Evolutionary conservation across 2,329 filamentous ascomycete genomes (phyloP).

Genomic region (Beauveria caledonica): DNA sequence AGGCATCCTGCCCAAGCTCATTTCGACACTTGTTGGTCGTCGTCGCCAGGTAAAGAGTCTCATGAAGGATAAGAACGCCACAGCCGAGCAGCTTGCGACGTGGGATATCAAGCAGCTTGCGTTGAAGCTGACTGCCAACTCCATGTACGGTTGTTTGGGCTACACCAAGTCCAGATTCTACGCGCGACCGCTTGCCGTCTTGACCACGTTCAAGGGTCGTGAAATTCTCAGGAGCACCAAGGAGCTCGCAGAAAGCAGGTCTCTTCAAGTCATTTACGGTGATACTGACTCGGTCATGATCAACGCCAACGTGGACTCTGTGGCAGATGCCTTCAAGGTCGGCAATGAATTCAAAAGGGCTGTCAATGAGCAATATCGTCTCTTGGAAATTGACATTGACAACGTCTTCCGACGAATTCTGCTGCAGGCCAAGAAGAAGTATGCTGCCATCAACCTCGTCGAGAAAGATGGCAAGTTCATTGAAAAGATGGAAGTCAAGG

Average conservation of each 20-base stretch:
- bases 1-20: slow-evolving; percentile 83
- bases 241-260: slow-evolving; percentile 83
- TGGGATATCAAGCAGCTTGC: slow-evolving; percentile 99
- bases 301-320: slow-evolving; percentile 93
- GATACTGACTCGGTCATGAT: slow-evolving; percentile 99
- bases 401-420: slow-evolving; percentile 91
- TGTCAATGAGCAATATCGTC: slow-evolving; percentile 86
- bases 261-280: slow-evolving; percentile 93
- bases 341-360: slow-evolving; percentile 91
- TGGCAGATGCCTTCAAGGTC: slow-evolving; percentile 82
- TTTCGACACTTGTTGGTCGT: slow-evolving; percentile 82
- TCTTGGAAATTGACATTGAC: slow-evolving; percentile 96
- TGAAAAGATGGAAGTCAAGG: slow-evolving; percentile 96
- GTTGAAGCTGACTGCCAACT: slow-evolving; percentile 95
- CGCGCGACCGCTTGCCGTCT: slow-evolving; percentile 84
- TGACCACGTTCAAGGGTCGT: slow-evolving; percentile 94
- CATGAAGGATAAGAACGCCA: slow-evolving; percentile 91
- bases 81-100: slow-evolving; percentile 75
- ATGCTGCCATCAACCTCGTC: slow-evolving; percentile 90
- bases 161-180: slow-evolving; percentile 98
- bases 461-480: slow-evolving; percentile 83
- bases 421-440: slow-evolving; percentile 98
- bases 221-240: slow-evolving; percentile 96
- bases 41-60: slow-evolving; percentile 88
- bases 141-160: slow-evolving; percentile 98